Evolutionary conservation across 257 asterid genomes (phyloP), one percentile per base, ranked within the genome.

Genomic region (Cinchona pubescens): DNA sequence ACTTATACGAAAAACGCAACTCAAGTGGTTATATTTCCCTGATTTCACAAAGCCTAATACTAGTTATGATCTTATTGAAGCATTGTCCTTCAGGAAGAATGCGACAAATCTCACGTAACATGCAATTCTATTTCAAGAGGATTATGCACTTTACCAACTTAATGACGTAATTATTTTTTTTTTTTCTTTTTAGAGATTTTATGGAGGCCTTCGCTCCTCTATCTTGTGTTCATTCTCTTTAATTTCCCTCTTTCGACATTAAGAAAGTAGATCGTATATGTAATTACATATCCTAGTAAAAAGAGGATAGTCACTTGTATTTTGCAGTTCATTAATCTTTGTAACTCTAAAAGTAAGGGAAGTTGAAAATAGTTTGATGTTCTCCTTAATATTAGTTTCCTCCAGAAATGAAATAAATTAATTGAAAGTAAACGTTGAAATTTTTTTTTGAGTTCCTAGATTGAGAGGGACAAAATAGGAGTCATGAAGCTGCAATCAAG

Each of bases 401-500:
- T 59, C 14, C 6, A 51, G 58, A 51, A 16, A 51, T 16, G 58
- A 51, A 51, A 51, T 51, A 7, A 51, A 51, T 16, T 3, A 51
- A 3, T 51, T n/a, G n/a, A 51, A 18, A 51, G 58, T 51, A 16
- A 51, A 51, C n/a, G n/a, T n/a, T n/a, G n/a, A 51, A 64, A 34
- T 35, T 37, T 19, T 35, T n/a, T n/a, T n/a, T n/a, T n/a, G n/a
- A n/a, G n/a, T n/a, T n/a, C n/a, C 25, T 13, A 35, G 53, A 38
- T 19, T 40, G 72, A 42, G 71, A 38, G 12, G 29, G 55, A 67
- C 56, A 67, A 67, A 71, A 51, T 21, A 51, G 30, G 49, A 71
- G 64, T 71, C 75, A 53, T 51, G 49, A 29, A 71, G 49, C 48
- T 34, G 53, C 75, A 71, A 69, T 49, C 21, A 49, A 48, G 27